These are phyloP conservation scores for Scleroderma bovista DNA, from an alignment of 768 basidiomycete species.

Conservation along the genomic window DNA sequence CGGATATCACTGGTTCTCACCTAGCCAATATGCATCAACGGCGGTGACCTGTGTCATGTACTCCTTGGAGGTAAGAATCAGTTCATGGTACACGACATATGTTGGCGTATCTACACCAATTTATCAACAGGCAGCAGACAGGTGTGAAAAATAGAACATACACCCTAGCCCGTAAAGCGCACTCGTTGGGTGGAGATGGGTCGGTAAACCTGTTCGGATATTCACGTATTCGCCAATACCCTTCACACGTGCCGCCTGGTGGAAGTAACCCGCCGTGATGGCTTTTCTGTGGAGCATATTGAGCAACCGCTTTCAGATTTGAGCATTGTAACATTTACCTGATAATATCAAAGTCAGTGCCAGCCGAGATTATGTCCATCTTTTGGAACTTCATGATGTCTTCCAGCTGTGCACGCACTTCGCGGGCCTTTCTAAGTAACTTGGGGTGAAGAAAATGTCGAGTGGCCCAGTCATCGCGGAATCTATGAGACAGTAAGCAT, in stretches of 20 bases:
- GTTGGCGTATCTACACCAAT: constrained; percentile 74
- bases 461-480: constrained; percentile 91
- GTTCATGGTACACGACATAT: constrained; percentile 95
- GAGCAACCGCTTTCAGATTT: not conserved
- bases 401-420: constrained; percentile 92
- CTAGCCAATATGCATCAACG: constrained; percentile 96
- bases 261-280: constrained; percentile 97
- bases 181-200: constrained; percentile 94
- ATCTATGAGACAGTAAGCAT: constrained; percentile 40
- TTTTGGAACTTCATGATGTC: constrained; percentile 99
- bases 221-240: constrained; percentile 99
- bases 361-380: constrained; percentile 86
- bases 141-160: constrained; percentile 33
- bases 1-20: constrained; percentile 35
- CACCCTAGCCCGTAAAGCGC: constrained; percentile 95
- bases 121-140: not conserved
- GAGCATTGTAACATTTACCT: constrained; percentile 37
- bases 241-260: constrained; percentile 96
- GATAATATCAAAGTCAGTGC: constrained; percentile 92
- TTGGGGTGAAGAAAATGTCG: constrained; percentile 97
- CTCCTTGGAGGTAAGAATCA: constrained; percentile 91
- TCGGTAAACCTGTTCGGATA: constrained; percentile 89
- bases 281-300: constrained; percentile 61
- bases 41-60: constrained; percentile 99
- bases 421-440: constrained; percentile 87